Evolutionary conservation across 2,329 filamentous ascomycete genomes (phyloP), one percentile per base, ranked within the genome.

Genomic region (Penicillium sp.): DNA sequence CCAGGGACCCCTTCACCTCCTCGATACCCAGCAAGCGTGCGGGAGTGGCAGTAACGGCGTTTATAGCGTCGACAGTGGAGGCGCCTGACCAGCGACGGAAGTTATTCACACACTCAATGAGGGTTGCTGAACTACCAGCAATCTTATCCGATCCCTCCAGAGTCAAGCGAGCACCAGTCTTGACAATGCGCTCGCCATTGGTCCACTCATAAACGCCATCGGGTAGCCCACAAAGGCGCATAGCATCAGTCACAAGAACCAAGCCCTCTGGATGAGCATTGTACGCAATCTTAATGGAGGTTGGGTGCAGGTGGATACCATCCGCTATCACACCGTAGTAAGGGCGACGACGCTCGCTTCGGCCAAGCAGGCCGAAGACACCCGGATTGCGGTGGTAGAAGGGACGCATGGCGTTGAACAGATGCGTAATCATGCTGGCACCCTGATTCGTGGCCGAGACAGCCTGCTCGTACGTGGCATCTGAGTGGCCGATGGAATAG

Each of bases 381-480:
- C 92, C 92, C 0, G 92, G 92, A 73, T 96, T 92, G 55, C 92
- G 88, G 79, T 97, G 91, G 72, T 94, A 90, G 49, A 96, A 84
- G 14, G 91, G 91, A 1, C 87, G 83, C 92, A 96, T 96, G 25
- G 92, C 92, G 71, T 96, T 96, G 83, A 96, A 96, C 1, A 96
- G 81, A 68, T 96, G 92, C 0, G 92, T 96, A 62, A 96, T 89
- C 90, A 95, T 96, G 47, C 84, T 89, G 2, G 89, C 90, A 49
- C 92, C 92, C 6, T 85, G 81, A n/a, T 78, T 79, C 3, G 94
- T 83, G 20, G 89, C 89, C 4, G 78, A 75, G 4, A 87, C 85
- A 1, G 89, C 90, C 69, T 93, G 82, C 73, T 95, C 90, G 69
- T 93, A 96, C 0, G 89, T 90, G 14, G 91, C 89, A 71, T 95